Evolutionary conservation across 2,329 filamentous ascomycete species (phyloP).

Genomic region (Colletotrichum sp.): DNA sequence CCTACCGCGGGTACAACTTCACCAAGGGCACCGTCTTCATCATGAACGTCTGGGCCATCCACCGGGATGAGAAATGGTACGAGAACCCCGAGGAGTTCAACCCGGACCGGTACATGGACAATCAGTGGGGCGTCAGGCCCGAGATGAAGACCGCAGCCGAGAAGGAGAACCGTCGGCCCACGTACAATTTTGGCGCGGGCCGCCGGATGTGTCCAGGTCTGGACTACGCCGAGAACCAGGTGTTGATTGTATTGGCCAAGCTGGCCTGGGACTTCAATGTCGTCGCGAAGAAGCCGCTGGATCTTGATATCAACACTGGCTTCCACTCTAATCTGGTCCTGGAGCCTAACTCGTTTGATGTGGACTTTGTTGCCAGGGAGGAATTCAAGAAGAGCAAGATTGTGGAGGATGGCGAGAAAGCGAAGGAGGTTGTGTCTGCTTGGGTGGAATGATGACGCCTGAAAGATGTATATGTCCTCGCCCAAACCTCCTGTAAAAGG

Average conservation of each 20-base stretch:
- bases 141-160: background rate
- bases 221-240: constrained; percentile 50
- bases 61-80: constrained; percentile 28
- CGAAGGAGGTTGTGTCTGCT: background rate
- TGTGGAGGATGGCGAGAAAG: background rate
- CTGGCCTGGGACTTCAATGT: constrained; percentile 55
- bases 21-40: constrained; percentile 51
- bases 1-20: constrained; percentile 52
- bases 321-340: constrained; percentile 25
- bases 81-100: constrained; percentile 28
- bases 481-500: background rate
- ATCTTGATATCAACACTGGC: constrained; percentile 28
- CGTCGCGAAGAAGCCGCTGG: constrained; percentile 24
- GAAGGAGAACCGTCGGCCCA: constrained; percentile 22
- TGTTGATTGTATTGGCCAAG: constrained; percentile 43
- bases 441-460: background rate
- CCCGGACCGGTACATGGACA: constrained; percentile 30
- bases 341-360: constrained; percentile 24
- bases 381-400: constrained; percentile 21
- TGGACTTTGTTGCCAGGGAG: constrained; percentile 23
- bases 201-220: constrained; percentile 53
- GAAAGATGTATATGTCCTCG: no score
- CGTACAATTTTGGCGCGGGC: constrained; percentile 52
- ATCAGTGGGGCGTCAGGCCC: constrained; percentile 9
- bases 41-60: constrained; percentile 35